phyloP scores from a whole-genome alignment of 805 yeast species.

The Jamesozyma gamospora region DNA sequence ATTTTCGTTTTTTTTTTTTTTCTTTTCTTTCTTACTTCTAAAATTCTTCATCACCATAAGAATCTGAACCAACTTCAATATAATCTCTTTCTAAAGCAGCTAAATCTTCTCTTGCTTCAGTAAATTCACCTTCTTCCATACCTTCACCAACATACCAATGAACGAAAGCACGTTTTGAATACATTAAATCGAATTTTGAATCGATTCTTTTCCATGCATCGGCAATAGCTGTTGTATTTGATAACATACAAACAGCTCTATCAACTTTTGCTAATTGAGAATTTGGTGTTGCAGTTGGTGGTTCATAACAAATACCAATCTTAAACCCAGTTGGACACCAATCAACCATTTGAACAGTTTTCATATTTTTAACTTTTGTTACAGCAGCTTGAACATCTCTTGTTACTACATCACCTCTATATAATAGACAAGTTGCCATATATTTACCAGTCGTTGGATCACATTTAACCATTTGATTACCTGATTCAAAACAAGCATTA shows the following conservation, averaged over 20 bases:
- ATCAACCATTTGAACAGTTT: constrained; percentile 94
- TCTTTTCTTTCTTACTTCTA: too few species aligned
- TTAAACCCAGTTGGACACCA: constrained; percentile 99
- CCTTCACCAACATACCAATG: constrained; percentile 99
- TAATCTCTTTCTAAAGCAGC: constrained; percentile 97
- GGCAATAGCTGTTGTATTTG: constrained; percentile 96
- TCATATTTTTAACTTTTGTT: constrained; percentile 85
- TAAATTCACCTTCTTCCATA: constrained; percentile 99
- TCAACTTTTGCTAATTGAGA: constrained; percentile 87
- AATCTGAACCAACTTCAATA: constrained; percentile 90
- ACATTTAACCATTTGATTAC: constrained; percentile 98
- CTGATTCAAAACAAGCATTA: constrained; percentile 96
- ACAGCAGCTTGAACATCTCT: constrained; percentile 97
- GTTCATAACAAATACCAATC: constrained; percentile 97
- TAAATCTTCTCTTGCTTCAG: constrained; percentile 97
- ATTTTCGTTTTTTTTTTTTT: too few species aligned
- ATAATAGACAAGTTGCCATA: constrained; percentile 96
- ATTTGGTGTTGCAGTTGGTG: constrained; percentile 84
- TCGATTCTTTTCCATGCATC: constrained; percentile 99
- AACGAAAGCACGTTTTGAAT: constrained; percentile 96
- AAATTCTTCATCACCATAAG: constrained; percentile 62
- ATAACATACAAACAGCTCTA: constrained; percentile 96
- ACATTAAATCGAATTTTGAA: constrained; percentile 94
- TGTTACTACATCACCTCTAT: constrained; percentile 97
- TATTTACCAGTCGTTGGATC: constrained; percentile 95